Base-by-base conservation (phyloP, 257 asterid species). In the Solanum pinnatisectum region DNA sequence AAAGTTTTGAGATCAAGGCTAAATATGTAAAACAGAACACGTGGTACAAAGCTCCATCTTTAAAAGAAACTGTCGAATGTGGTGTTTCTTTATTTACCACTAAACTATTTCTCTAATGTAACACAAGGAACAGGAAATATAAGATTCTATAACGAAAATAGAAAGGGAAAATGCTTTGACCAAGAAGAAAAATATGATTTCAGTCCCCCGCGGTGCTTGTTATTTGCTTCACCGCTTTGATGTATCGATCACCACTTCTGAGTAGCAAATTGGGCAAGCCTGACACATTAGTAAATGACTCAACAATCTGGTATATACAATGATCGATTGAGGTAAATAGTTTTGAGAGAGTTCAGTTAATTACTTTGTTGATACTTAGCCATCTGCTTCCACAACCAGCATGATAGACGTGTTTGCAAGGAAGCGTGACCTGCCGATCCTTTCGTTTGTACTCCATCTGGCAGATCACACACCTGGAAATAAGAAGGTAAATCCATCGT, bases 401-500 rank as follows among this genome's bases (percentile, higher is more conserved):
- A 90, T 96, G 99, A 91, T 96, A 96, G 70, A 90, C 89, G 81
- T 95, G 99, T 89, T 96, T 96, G 94, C 98, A 96, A n/a, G 99
- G 99, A 92, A 96, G 98, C 89, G 93, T 94, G 88, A 95, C 92
- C 88, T 91, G 95, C 89, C 90, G 88, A 40, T 95, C 98, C 20
- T 95, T 94, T 87, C 99, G 92, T 89, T 95, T 96, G 88, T 96
- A 96, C 91, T 95, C 99, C 99, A 96, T 96, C 92, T 96, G 99
- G 94, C 99, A 96, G 89, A 96, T 94, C 63, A 96, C 99, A 89
- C 99, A 96, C 95, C 99, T 96, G 89, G 84, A 89, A 46, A 78
- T 77, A 74, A 87, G 87, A 81, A 84, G 32, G 59, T 35, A 87
- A 72, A 32, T 49, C 20, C 27, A 16, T 11, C 5, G 30, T 10